Evolutionary conservation across 495 filamentous ascomycete genomes (phyloP), one percentile per base, ranked within the genome.

Genomic region (Xylona heveae): DNA sequence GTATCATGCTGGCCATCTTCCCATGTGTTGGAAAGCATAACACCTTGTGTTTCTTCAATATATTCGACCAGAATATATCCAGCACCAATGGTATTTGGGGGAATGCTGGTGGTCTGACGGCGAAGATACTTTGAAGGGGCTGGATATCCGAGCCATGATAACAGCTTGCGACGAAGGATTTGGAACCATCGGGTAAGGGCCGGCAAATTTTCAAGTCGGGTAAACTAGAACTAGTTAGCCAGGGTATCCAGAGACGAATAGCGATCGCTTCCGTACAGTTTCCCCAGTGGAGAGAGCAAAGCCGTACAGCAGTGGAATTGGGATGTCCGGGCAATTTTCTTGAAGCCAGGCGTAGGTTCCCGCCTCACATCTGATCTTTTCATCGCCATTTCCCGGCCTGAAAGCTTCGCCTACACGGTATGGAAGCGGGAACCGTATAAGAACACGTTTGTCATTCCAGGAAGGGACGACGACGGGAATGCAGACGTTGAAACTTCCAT

Each of bases 401-500:
- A 35, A 34, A 4, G 23, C 33, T 38, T 58, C 55, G 17, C 47
- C 53, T 22, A 56, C 25, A 31, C 47, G 44, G 34, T 44, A 52
- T n/a, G 51, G 53, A 34, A 59, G 30, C n/a, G 53, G 48, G 38
- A 49, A 44, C 27, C 55, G 40, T 38, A 59, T 37, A 2, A 56
- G 40, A 5, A 50, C 42, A 12, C 36, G 40, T 33, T 49, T 32
- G 5, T 33, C 42, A n/a, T n/a, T n/a, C n/a, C n/a, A n/a, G 22
- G 22, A 39, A 27, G 23, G 25, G 37, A 57, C 31, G 28, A 42
- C 34, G 24, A 51, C 40, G 29, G 50, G 50, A 31, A 57, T 48
- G 43, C 52, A 59, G 8, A 57, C 44, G 40, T 58, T 58, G 43
- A 50, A 60, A 38, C 52, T 55, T 2, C 53, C 54, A 34, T 34